Evolutionary conservation across 1,284 basidiomycete genomes (phyloP), one percentile per base, ranked within the genome.

Genomic region (Neotropicomus parvogracilis): DNA sequence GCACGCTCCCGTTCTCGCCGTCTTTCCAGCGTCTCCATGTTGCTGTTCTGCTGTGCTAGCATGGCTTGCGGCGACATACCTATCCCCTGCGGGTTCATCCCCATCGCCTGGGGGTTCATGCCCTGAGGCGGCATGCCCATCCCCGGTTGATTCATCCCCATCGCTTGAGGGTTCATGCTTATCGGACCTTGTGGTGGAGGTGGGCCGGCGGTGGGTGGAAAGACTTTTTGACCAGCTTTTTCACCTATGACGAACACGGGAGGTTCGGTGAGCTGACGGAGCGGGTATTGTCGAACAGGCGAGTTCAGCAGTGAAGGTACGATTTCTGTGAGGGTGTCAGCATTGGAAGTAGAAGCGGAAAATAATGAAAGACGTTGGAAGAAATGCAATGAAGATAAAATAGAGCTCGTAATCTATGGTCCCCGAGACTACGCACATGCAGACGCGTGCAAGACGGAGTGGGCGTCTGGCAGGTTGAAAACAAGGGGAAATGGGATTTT

Each of bases 21-120:
- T 54, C 74, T 65, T 52, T 89, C 86, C 40, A 87, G 54, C 31
- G 79, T 74, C 55, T 85, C 84, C 80, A 87, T 83, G 37, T 73
- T 78, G 49, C 57, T 78, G 54, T 82, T 87, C 58, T 87, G 85
- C 59, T 85, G 83, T 7, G 79, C 80, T 0, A 89, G 65, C 77
- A 84, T 76, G 0, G 78, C 82, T 54, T 85, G 81, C n/a, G 62
- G 76, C 65, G 66, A 67, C 69, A 53, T 69, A 19, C 41, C 42
- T 13, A 65, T 62, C 13, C 56, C 54, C 21, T 63, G 62, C 0
- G 58, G 48, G 19, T 29, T 56, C 59, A 63, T 60, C 3, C 44
- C 53, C 49, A 65, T 58, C 1, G 48, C 44, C 26, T 59, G 64
- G 0, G 64, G 53, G 35, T 54, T 60, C 60, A 69, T 67, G 10